These are phyloP conservation scores for Nothophytophthora sp. DNA, from an alignment of 352 stramenopile species.

Conservation along the genomic window DNA sequence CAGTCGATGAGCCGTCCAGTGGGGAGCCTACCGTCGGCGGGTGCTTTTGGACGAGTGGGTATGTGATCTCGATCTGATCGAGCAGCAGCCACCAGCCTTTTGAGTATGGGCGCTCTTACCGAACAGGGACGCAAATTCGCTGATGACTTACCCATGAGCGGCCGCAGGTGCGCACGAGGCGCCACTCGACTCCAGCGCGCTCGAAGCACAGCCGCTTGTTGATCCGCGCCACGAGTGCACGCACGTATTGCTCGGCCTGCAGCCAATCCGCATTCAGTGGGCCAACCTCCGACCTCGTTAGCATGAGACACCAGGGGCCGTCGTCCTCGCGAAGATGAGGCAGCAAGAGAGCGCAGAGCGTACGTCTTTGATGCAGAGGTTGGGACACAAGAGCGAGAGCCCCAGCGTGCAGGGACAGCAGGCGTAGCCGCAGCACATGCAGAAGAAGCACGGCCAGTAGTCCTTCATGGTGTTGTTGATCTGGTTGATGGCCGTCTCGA, in stretches of 20 bases:
- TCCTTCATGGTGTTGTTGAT: conserved; percentile 87
- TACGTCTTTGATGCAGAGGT: conserved; percentile 78
- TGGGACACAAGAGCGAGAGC: conserved; percentile 64
- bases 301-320: no score
- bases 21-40: conserved; percentile 16
- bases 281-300: background rate
- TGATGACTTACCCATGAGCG: conserved; percentile 48
- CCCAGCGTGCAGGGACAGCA: conserved; percentile 71
- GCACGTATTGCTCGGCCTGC: conserved; percentile 73
- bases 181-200: conserved; percentile 58
- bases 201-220: conserved; percentile 67
- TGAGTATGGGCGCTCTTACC: no score
- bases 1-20: no score
- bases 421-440: conserved; percentile 65
- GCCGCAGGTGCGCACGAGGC: conserved; percentile 52
- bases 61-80: conserved; percentile 64
- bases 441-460: conserved; percentile 82
- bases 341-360: conserved; percentile 10
- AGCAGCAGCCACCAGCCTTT: background rate
- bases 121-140: background rate
- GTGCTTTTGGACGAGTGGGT: conserved; percentile 39
- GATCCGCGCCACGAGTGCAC: conserved; percentile 54
- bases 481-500: conserved; percentile 76
- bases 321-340: no score
- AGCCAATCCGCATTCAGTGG: background rate